These are phyloP conservation scores for Rhizophora mangle DNA, from an alignment of 345 rosid species.

Conservation along the genomic window DNA sequence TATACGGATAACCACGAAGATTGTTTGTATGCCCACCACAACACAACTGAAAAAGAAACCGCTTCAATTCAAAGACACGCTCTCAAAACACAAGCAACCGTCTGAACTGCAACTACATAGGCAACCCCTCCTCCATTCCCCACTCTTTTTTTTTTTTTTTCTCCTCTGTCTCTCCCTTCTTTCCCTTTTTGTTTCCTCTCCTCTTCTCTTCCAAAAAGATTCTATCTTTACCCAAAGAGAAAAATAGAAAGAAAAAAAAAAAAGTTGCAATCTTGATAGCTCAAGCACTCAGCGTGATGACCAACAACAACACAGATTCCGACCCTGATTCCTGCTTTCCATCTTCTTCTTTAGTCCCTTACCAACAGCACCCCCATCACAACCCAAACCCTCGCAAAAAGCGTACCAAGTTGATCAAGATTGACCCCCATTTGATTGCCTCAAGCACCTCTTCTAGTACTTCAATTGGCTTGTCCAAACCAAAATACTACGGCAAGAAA, in stretches of 20 bases:
- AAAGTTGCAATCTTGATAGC: neutral
- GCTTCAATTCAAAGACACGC: neutral
- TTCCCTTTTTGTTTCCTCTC: neutral
- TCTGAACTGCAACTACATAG: constrained; percentile 12
- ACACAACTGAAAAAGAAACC: constrained; percentile 5
- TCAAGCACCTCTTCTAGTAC: constrained; percentile 1
- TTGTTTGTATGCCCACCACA: neutral
- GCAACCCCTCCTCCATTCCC: neutral
- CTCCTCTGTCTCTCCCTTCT: neutral
- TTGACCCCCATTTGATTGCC: constrained; percentile 7
- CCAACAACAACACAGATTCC: constrained; percentile 7
- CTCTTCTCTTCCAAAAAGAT: neutral
- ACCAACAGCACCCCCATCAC: constrained; percentile 16
- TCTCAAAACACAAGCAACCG: constrained; percentile 6
- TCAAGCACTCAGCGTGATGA: constrained; percentile 5
- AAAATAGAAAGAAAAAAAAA: no score
- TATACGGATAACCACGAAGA: constrained; percentile 13
- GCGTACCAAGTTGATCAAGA: constrained; percentile 29
- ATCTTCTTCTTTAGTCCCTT: constrained; percentile 25
- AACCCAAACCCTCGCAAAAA: constrained; percentile 42
- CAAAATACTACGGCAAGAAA: constrained; percentile 45
- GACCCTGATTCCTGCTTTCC: constrained; percentile 16
- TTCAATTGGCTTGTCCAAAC: constrained; percentile 25
- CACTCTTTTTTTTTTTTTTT: neutral
- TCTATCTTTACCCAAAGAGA: no score